Conservation (phyloP, 192 early-diverging fungal genomes). For the Glomus cerebriforme region DNA sequence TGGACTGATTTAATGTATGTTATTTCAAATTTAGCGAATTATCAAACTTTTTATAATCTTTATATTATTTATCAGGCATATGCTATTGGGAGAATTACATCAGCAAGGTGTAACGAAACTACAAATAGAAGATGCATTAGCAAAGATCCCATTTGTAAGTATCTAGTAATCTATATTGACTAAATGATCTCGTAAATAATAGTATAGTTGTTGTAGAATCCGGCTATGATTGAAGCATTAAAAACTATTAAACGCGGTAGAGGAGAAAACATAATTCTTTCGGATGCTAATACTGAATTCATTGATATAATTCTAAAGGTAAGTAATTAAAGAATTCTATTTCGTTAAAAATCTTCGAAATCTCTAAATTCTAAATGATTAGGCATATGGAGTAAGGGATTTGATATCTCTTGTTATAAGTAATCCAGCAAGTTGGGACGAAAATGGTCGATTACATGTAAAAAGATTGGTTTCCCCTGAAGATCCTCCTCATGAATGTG, state of each 20-base stretch:
- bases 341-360: not conserved
- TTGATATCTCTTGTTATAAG: slow-evolving; percentile 56
- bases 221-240: slow-evolving; percentile 51
- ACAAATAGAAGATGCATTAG: slow-evolving; percentile 39
- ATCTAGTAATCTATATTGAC: not conserved
- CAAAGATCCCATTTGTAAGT: slow-evolving; percentile 48
- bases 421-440: slow-evolving; percentile 55
- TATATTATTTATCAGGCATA: slow-evolving; percentile 33
- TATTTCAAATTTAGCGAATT: not conserved
- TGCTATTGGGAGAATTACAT: slow-evolving; percentile 38
- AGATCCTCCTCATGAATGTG: slow-evolving; percentile 50
- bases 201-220: slow-evolving; percentile 33
- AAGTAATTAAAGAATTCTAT: not conserved
- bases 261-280: slow-evolving; percentile 56
- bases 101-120: slow-evolving; percentile 38
- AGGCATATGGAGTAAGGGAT: slow-evolving; percentile 51
- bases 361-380: not conserved
- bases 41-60: not conserved
- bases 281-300: slow-evolving; percentile 63
- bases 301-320: slow-evolving; percentile 65
- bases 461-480: slow-evolving; percentile 42
- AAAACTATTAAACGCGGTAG: slow-evolving; percentile 45
- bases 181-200: not conserved
- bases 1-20: slow-evolving; percentile 69
- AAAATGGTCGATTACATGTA: slow-evolving; percentile 46